These are phyloP conservation scores for Thalassia testudinum DNA, from an alignment of 116 monocot species.

Conservation along the genomic window DNA sequence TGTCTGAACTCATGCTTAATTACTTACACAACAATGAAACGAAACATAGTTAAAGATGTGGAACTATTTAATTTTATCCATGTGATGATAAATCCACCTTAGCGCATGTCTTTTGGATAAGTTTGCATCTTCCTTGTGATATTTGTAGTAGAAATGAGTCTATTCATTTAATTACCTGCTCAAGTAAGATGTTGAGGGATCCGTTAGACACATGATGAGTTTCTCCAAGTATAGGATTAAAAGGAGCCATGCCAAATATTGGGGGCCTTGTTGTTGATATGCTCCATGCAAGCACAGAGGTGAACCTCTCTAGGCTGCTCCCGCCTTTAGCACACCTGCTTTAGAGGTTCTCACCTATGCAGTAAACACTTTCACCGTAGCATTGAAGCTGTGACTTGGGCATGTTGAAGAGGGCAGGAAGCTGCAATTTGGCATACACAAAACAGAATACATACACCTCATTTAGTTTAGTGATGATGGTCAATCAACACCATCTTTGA, in stretches of 20 bases:
- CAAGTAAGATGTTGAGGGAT: slow-evolving; percentile 66
- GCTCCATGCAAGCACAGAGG: slow-evolving; percentile 70
- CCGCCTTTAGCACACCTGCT: slow-evolving; percentile 38
- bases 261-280: slow-evolving; percentile 68
- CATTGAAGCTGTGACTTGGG: slow-evolving; percentile 95
- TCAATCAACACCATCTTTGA: too few species aligned
- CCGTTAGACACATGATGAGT: slow-evolving; percentile 86
- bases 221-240: slow-evolving; percentile 87
- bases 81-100: too few species aligned
- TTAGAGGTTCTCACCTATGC: slow-evolving; percentile 38
- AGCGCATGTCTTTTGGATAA: too few species aligned
- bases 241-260: slow-evolving; percentile 74
- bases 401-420: slow-evolving; percentile 86
- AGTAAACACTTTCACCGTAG: slow-evolving; percentile 76
- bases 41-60: too few species aligned
- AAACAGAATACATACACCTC: too few species aligned
- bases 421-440: slow-evolving; percentile 38
- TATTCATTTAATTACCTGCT: too few species aligned
- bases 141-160: too few species aligned
- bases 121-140: too few species aligned
- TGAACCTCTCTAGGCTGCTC: slow-evolving; percentile 55
- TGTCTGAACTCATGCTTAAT: too few species aligned
- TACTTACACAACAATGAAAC: too few species aligned
- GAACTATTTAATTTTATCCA: too few species aligned
- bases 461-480: too few species aligned